These are phyloP conservation scores for Hyphopichia khmerensis DNA, from an alignment of 1,139 yeast species.

Conservation along the genomic window DNA sequence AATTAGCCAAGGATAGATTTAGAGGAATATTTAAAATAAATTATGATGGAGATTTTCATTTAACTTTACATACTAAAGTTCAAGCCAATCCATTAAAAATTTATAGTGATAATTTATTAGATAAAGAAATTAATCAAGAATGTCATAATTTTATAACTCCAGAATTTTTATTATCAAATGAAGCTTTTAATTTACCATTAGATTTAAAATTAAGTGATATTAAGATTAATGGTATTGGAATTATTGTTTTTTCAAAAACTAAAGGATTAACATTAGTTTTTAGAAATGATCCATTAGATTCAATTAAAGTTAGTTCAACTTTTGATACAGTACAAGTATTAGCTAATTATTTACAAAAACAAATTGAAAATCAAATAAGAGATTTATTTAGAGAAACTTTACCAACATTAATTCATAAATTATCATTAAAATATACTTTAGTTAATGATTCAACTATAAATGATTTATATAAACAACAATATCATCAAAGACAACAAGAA, in stretches of 20 bases:
- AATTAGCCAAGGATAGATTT: slow-evolving; percentile 74
- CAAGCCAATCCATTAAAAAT: slow-evolving; percentile 83
- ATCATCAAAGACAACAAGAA: slow-evolving; percentile 16
- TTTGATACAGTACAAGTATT: slow-evolving; percentile 83
- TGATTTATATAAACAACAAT: slow-evolving; percentile 28
- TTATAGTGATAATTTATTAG: slow-evolving; percentile 52
- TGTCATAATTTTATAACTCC: slow-evolving; percentile 56
- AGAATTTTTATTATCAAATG: slow-evolving; percentile 61
- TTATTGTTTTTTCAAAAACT: slow-evolving; percentile 76
- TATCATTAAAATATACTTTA: slow-evolving; percentile 70
- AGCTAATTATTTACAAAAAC: slow-evolving; percentile 76
- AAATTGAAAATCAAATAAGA: slow-evolving; percentile 78
- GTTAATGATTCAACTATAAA: slow-evolving; percentile 35
- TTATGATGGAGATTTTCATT: slow-evolving; percentile 77
- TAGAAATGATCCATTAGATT: slow-evolving; percentile 83
- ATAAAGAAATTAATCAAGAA: slow-evolving; percentile 28
- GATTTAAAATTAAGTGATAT: slow-evolving; percentile 75
- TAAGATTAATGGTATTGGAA: slow-evolving; percentile 75
- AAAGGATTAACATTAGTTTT: slow-evolving; percentile 86
- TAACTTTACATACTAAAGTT: slow-evolving; percentile 77
- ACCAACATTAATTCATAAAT: slow-evolving; percentile 76
- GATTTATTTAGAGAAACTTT: slow-evolving; percentile 80
- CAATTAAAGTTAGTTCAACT: slow-evolving; percentile 78
- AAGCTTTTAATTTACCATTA: slow-evolving; percentile 74
- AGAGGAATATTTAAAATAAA: slow-evolving; percentile 83